Conservation (phyloP, 2,329 filamentous ascomycete species). For the Epichloe brachyelytri region DNA sequence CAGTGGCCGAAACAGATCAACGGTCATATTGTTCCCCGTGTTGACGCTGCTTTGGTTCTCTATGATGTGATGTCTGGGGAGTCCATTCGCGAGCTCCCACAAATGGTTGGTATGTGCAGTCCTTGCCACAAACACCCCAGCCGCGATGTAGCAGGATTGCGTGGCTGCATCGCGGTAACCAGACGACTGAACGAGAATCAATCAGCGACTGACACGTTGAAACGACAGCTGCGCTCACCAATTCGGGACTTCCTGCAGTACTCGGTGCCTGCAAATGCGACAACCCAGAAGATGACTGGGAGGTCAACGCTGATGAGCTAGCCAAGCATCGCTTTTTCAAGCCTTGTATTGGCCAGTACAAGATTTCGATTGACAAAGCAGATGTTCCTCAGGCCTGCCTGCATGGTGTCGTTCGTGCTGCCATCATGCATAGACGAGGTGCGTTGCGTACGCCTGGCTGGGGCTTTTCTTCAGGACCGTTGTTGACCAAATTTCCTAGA, state of each 20-base stretch:
- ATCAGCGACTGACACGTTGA: background rate
- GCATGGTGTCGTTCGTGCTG: conserved; percentile 58
- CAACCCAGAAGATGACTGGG: conserved; percentile 52
- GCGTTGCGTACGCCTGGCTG: conserved; percentile 20
- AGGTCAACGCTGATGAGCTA: conserved; percentile 57
- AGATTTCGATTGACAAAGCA: conserved; percentile 56
- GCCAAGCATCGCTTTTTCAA: conserved; percentile 50
- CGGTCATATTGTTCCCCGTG: conserved; percentile 56
- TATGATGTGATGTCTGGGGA: conserved; percentile 77
- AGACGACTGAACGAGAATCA: background rate
- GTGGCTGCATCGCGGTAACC: background rate
- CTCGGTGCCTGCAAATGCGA: conserved; percentile 89
- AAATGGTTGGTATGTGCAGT: conserved; percentile 52
- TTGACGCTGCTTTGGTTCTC: conserved; percentile 74
- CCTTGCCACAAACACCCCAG: conserved; percentile 1
- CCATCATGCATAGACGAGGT: conserved; percentile 59
- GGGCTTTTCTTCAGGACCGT: background rate
- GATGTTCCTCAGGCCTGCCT: conserved; percentile 67
- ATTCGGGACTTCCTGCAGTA: conserved; percentile 60
- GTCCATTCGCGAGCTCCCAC: conserved; percentile 61
- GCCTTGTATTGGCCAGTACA: conserved; percentile 58
- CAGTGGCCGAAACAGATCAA: conserved; percentile 57
- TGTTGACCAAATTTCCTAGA: conserved; percentile 11
- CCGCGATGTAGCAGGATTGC: background rate
- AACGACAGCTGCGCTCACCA: conserved; percentile 54